Conservation (phyloP, 1,284 basidiomycete genomes). For the Moniliophthora roreri region DNA sequence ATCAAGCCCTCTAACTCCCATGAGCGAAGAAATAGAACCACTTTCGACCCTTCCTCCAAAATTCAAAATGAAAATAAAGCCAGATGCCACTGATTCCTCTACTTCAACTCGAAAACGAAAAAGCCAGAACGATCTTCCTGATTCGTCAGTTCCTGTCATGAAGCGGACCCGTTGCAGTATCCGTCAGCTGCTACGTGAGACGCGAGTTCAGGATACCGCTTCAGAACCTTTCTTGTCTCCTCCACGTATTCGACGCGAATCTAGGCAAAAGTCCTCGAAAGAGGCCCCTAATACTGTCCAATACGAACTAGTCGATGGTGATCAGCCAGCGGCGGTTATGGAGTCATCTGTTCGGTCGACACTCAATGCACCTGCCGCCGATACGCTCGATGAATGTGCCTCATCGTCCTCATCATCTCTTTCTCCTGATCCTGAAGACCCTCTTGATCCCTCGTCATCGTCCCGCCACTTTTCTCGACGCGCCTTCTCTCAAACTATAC, state of each 20-base stretch:
- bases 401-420: slow-evolving; percentile 2
- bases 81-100: background rate
- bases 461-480: slow-evolving; percentile 1
- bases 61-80: slow-evolving; percentile 6
- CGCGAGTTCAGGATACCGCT: background rate
- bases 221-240: background rate
- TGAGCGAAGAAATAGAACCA: slow-evolving; percentile 11
- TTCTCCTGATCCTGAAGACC: background rate
- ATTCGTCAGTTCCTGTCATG: too few relatives aligned
- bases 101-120: background rate
- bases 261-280: too few relatives aligned
- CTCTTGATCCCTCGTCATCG: background rate
- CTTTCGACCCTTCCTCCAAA: slow-evolving; percentile 4
- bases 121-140: background rate
- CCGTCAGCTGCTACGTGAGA: background rate
- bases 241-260: background rate
- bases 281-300: background rate
- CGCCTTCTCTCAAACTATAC: slow-evolving; percentile 30
- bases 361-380: too few relatives aligned
- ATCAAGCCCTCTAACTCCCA: slow-evolving; percentile 12
- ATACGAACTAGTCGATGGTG: too few relatives aligned
- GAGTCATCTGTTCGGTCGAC: too few relatives aligned
- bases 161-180: background rate
- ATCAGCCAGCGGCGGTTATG: too few relatives aligned
- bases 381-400: background rate